These are phyloP conservation scores for Aegilops umbellulata DNA, from an alignment of 176 grass and related monocot genomes.

Conservation along the genomic window DNA sequence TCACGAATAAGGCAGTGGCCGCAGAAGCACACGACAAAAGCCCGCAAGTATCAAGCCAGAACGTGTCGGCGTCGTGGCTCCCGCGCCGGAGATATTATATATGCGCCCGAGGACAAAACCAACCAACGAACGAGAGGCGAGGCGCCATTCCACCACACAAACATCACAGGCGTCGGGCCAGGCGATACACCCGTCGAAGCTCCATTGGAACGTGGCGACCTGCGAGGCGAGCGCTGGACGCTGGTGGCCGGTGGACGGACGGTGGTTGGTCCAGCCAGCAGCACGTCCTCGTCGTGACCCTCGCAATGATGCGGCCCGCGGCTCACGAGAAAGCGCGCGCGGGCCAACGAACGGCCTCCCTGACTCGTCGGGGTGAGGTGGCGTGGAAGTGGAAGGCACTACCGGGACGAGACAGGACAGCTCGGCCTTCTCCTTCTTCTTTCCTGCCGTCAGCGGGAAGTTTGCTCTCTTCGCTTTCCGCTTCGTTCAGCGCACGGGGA, in stretches of 20 bases:
- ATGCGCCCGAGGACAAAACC: neutral
- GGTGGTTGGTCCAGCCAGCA: slow-evolving; percentile 5
- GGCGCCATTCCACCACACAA: neutral
- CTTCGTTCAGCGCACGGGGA: neutral
- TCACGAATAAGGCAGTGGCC: neutral
- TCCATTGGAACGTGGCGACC: neutral
- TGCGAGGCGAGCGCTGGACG: neutral
- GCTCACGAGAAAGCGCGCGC: slow-evolving; percentile 22
- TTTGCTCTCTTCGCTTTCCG: neutral
- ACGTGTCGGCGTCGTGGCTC: neutral
- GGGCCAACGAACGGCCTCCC: neutral
- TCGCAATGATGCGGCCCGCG: neutral
- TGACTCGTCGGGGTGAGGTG: neutral
- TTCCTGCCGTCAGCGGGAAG: neutral
- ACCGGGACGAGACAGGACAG: neutral
- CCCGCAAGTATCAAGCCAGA: neutral
- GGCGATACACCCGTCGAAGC: neutral
- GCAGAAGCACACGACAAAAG: neutral
- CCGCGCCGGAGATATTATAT: neutral
- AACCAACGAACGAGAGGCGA: neutral
- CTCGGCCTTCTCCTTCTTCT: neutral
- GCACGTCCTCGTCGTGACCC: neutral
- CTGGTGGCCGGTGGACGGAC: neutral
- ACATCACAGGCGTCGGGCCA: neutral
- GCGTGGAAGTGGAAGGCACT: slow-evolving; percentile 22